These are phyloP conservation scores for Alternaria atra DNA, from an alignment of 2,329 filamentous ascomycete genomes.

Conservation along the genomic window DNA sequence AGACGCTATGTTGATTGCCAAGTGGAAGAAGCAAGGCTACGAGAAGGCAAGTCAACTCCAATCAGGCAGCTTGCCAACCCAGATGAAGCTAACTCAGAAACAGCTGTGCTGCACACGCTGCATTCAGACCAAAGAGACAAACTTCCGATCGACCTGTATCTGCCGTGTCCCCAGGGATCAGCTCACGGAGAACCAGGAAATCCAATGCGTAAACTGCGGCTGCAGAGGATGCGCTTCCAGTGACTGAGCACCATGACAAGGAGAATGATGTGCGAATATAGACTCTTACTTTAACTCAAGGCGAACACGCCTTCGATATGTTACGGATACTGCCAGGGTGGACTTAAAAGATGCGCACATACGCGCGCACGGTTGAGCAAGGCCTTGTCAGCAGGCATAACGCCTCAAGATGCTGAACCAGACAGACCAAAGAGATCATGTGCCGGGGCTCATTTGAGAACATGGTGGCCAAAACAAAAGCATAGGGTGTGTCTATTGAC, in stretches of 20 bases:
- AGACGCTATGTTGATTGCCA: constrained; percentile 93
- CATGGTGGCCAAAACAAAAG: constrained; percentile 1
- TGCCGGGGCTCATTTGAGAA: neutral
- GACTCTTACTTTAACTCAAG: neutral
- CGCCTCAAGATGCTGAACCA: neutral
- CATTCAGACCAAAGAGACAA: constrained; percentile 99
- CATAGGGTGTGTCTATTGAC: constrained; percentile 31
- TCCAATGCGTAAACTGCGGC: constrained; percentile 95
- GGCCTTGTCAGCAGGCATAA: neutral
- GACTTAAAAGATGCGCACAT: neutral
- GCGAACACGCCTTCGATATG: neutral
- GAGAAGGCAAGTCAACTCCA: constrained; percentile 75
- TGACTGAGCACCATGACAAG: constrained; percentile 64
- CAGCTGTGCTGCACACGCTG: constrained; percentile 93
- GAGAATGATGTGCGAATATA: neutral
- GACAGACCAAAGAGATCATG: neutral
- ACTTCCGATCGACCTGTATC: constrained; percentile 97
- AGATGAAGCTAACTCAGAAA: constrained; percentile 11
- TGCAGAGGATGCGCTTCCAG: constrained; percentile 89
- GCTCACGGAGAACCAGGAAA: constrained; percentile 87
- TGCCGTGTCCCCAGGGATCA: constrained; percentile 91
- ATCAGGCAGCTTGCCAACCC: neutral
- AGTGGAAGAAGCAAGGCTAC: constrained; percentile 99
- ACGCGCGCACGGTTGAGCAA: neutral
- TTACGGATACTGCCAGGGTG: neutral